These are phyloP conservation scores for Tetrahymena borealis DNA, from an alignment of 73 alveolate species.

Conservation along the genomic window DNA sequence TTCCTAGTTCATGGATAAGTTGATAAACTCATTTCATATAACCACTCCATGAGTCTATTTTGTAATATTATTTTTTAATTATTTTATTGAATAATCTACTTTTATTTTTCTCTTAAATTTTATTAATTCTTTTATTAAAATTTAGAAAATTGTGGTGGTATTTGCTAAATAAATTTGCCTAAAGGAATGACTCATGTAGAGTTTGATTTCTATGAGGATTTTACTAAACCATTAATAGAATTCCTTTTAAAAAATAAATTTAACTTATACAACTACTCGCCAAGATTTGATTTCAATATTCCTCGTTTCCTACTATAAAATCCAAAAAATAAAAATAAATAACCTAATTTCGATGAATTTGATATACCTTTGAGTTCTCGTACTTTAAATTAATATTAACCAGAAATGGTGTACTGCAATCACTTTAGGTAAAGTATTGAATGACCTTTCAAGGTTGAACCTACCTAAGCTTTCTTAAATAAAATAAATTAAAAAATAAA, in stretches of 20 bases:
- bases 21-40: conserved; percentile 68
- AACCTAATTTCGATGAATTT: background rate
- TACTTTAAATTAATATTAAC: background rate
- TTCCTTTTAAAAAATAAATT: background rate
- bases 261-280: background rate
- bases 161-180: background rate
- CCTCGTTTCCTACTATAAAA: background rate
- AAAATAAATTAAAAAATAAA: no score
- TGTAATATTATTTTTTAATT: background rate
- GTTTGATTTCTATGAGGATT: background rate
- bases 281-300: background rate
- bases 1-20: conserved; percentile 48
- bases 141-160: background rate
- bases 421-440: no score
- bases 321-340: background rate
- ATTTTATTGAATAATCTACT: background rate
- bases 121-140: background rate
- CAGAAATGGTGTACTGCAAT: no score
- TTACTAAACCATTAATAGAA: background rate
- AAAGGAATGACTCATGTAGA: background rate
- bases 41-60: conserved; percentile 34
- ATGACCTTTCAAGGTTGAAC: no score
- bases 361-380: background rate
- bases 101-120: background rate
- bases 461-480: no score